These are phyloP conservation scores for Chalara sp. DNA, from an alignment of 2,329 filamentous ascomycete genomes.

Conservation along the genomic window DNA sequence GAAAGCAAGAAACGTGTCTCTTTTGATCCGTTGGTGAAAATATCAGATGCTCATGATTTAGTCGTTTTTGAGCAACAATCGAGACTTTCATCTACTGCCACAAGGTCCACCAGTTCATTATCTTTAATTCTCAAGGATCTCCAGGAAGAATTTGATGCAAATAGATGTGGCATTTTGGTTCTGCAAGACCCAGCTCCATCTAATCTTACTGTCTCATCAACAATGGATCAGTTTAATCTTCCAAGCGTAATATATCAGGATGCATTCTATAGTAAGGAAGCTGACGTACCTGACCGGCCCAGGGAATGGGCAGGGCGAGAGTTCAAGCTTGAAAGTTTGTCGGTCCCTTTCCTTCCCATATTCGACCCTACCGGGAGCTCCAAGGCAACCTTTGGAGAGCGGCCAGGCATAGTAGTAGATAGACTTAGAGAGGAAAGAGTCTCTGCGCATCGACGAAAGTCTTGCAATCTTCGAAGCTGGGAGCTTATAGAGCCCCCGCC, in stretches of 20 bases:
- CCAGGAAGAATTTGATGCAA: neutral
- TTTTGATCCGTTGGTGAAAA: conserved; percentile 22
- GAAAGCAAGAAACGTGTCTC: conserved; percentile 34
- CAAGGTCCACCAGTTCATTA: neutral
- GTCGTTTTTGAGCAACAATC: neutral
- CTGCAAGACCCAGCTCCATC: conserved; percentile 33
- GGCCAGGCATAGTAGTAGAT: conserved; percentile 39
- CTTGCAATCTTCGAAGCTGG: conserved; percentile 66
- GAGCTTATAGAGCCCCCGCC: conserved; percentile 69
- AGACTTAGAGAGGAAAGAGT: conserved; percentile 41
- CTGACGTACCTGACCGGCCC: conserved; percentile 69
- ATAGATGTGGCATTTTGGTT: neutral
- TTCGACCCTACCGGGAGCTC: conserved; percentile 63
- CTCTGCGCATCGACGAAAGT: conserved; percentile 44
- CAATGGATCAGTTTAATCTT: conserved; percentile 48
- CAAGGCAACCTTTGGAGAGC: conserved; percentile 47
- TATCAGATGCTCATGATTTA: neutral
- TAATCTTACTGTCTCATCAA: conserved; percentile 41
- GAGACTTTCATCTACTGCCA: neutral
- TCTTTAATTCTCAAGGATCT: neutral
- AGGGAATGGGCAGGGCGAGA: conserved; percentile 85
- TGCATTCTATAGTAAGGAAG: conserved; percentile 77
- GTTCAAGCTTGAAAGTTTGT: conserved; percentile 70
- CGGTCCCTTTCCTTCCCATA: conserved; percentile 69
- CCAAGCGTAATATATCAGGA: conserved; percentile 75